Percentiles rank a stretch among this genome's conserved stretches.
Conservation (phyloP, 495 filamentous ascomycete species). For the Podospora sp. region DNA sequence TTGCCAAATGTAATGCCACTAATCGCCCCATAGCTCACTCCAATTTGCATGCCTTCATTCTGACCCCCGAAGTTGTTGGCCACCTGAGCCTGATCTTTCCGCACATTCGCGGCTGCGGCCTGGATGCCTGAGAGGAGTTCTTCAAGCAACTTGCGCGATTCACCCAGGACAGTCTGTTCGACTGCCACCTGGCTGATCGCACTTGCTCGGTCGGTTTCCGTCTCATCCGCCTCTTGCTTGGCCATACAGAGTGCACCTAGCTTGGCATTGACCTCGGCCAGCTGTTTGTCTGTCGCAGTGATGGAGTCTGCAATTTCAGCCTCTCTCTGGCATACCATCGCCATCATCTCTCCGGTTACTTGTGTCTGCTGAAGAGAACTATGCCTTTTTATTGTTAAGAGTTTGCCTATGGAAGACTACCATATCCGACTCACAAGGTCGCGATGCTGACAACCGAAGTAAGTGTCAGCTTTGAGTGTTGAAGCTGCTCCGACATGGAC, state of each 20-base stretch:
- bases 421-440: constrained; percentile 36
- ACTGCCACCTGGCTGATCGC: constrained; percentile 37
- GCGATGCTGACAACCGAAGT: constrained; percentile 38
- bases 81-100: constrained; percentile 13
- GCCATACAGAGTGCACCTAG: constrained; percentile 35
- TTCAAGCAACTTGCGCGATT: constrained; percentile 36
- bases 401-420: constrained; percentile 5
- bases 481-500: constrained; percentile 32
- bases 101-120: constrained; percentile 35
- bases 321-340: constrained; percentile 35
- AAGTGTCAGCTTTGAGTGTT: constrained; percentile 37
- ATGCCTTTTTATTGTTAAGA: constrained; percentile 32
- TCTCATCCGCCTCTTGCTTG: constrained; percentile 29
- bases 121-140: constrained; percentile 37
- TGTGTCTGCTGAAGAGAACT: constrained; percentile 37
- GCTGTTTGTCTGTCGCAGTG: constrained; percentile 34
- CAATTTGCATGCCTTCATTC: constrained; percentile 20
- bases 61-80: constrained; percentile 17
- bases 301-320: constrained; percentile 34
- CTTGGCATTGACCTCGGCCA: constrained; percentile 33
- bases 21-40: constrained; percentile 18
- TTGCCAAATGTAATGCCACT: constrained; percentile 20
- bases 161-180: constrained; percentile 32
- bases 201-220: constrained; percentile 33
- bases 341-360: constrained; percentile 35